Evolutionary conservation across 495 filamentous ascomycete species (phyloP).

Genomic region (Schizothecium vesticola): DNA sequence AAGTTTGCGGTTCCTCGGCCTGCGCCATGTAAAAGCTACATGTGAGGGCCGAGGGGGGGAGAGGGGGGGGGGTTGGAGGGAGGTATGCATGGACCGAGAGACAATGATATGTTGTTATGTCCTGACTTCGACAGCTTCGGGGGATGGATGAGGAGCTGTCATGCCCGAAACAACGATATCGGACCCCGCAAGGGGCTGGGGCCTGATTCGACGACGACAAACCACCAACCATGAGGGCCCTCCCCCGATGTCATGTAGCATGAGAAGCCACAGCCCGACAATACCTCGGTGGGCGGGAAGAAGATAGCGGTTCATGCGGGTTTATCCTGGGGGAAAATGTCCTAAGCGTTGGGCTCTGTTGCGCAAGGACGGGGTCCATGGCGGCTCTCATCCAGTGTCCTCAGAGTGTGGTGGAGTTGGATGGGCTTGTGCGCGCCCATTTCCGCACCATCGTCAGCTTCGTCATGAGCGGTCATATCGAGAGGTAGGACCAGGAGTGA

Average conservation of each 20-base stretch:
- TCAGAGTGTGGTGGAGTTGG: too few species aligned
- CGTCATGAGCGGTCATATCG: not conserved
- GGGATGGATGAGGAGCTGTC: not conserved
- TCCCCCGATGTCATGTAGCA: not conserved
- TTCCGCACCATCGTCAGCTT: not conserved
- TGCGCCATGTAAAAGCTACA: not conserved
- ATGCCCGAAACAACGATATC: not conserved
- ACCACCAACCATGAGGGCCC: not conserved
- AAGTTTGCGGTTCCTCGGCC: too few species aligned
- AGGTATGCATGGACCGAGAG: too few species aligned
- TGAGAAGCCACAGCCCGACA: slow-evolving; percentile 3
- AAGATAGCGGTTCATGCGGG: not conserved
- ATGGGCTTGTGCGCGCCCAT: too few species aligned
- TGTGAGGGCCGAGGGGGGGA: not conserved
- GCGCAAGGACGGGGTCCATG: too few species aligned
- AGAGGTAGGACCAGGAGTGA: not conserved
- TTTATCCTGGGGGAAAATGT: not conserved
- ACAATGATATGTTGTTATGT: not conserved
- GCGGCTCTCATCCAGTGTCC: too few species aligned
- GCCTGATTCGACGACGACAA: not conserved
- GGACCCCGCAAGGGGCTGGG: not conserved
- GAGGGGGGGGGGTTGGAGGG: too few species aligned
- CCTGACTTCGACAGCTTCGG: not conserved
- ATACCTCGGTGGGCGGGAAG: not conserved
- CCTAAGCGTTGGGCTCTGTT: not conserved